These are phyloP conservation scores for Citrus cavaleriei DNA, from an alignment of 345 rosid species.

Conservation along the genomic window DNA sequence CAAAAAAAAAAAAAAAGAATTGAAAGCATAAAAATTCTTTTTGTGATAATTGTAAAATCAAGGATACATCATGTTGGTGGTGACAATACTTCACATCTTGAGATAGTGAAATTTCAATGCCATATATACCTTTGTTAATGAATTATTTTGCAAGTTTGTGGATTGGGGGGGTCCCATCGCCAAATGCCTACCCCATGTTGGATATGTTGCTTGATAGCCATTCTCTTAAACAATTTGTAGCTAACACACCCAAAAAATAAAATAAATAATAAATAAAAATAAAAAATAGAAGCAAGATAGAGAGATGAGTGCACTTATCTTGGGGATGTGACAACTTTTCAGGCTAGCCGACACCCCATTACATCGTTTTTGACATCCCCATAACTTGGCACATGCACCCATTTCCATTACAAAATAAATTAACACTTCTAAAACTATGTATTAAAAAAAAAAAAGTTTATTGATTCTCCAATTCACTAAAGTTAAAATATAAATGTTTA, in stretches of 20 bases:
- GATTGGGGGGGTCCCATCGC: not conserved
- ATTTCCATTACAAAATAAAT: conserved; percentile 8
- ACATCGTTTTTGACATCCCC: conserved; percentile 21
- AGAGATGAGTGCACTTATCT: not conserved
- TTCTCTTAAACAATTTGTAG: not conserved
- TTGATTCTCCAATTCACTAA: not conserved
- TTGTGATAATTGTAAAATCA: not conserved
- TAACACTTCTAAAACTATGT: not conserved
- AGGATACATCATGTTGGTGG: not conserved
- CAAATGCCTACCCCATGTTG: conserved; percentile 1
- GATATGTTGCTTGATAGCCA: not conserved
- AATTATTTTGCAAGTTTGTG: not conserved
- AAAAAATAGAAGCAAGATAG: not conserved
- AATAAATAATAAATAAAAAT: not conserved
- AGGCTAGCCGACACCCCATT: conserved; percentile 37
- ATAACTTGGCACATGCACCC: conserved; percentile 36
- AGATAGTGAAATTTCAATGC: not conserved
- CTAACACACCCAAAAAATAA: not conserved
- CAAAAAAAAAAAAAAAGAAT: too few relatives aligned
- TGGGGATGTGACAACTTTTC: conserved; percentile 23
- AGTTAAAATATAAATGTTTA: not conserved
- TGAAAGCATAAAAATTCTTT: too few relatives aligned
- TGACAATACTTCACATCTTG: not conserved
- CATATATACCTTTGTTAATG: not conserved
- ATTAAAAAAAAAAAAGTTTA: not conserved